These are phyloP conservation scores for Pisolithus thermaeus DNA, from an alignment of 1,284 basidiomycete genomes.

Conservation along the genomic window DNA sequence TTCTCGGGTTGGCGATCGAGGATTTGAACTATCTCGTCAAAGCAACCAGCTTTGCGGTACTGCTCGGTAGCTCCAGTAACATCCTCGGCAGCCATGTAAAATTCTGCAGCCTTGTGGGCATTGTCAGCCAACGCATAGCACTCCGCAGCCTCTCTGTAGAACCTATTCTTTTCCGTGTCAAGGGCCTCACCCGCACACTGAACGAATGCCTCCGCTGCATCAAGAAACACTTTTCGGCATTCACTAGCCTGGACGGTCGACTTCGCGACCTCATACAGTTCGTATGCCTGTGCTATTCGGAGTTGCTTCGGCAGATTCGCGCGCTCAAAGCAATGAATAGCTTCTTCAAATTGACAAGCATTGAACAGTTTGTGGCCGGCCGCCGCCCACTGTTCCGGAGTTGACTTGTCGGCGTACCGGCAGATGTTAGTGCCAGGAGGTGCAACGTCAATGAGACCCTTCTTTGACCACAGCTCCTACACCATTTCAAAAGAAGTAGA, in stretches of 20 bases:
- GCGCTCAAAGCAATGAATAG: conserved; percentile 56
- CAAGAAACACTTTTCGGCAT: conserved; percentile 34
- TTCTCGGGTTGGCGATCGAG: background rate
- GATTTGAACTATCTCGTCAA: background rate
- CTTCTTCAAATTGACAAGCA: conserved; percentile 49
- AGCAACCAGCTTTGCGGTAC: conserved; percentile 34
- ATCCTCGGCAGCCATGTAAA: conserved; percentile 38
- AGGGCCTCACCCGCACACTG: conserved; percentile 29
- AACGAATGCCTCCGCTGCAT: conserved; percentile 46
- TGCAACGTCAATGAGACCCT: conserved; percentile 37
- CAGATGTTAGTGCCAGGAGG: conserved; percentile 40
- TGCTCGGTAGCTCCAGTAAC: conserved; percentile 41
- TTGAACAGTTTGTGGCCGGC: conserved; percentile 51
- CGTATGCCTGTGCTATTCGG: conserved; percentile 41
- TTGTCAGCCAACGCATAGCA: conserved; percentile 45
- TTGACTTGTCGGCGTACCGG: conserved; percentile 42
- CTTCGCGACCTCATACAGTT: conserved; percentile 37
- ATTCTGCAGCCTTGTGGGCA: conserved; percentile 38
- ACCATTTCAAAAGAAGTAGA: background rate
- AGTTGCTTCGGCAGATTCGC: conserved; percentile 41
- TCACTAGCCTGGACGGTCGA: conserved; percentile 18
- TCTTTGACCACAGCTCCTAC: conserved; percentile 45
- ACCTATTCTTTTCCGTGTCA: conserved; percentile 29
- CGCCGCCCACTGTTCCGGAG: conserved; percentile 48
- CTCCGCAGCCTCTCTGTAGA: conserved; percentile 47